These are phyloP conservation scores for Phaeolepiota aurea DNA, from an alignment of 768 basidiomycete species.

Conservation along the genomic window DNA sequence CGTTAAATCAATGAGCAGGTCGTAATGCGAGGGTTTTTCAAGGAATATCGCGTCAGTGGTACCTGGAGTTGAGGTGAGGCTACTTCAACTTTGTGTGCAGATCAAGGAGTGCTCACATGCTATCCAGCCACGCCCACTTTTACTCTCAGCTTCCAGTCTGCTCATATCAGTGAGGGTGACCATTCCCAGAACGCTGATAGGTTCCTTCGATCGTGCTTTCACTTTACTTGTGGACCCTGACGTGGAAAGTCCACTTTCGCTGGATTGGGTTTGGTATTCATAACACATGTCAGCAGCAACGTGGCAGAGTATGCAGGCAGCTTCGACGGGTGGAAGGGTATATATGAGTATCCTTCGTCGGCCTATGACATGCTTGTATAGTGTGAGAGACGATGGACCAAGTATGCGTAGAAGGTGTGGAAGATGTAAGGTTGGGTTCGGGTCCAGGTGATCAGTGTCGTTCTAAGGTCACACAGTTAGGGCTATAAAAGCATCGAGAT, in stretches of 20 bases:
- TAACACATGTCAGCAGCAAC: constrained; percentile 50
- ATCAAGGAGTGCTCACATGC: constrained; percentile 68
- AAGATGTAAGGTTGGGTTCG: constrained; percentile 60
- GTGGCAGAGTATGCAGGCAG: constrained; percentile 69
- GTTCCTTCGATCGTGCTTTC: constrained; percentile 37
- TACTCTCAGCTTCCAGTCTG: constrained; percentile 45
- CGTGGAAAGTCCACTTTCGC: constrained; percentile 4
- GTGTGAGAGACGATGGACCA: constrained; percentile 68
- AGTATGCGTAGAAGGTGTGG: constrained; percentile 70
- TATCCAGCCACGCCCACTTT: constrained; percentile 68
- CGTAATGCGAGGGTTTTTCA: constrained; percentile 73
- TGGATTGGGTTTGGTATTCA: constrained; percentile 29
- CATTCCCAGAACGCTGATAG: constrained; percentile 69
- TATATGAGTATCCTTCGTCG: constrained; percentile 73
- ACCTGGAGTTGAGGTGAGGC: constrained; percentile 22
- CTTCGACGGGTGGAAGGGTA: constrained; percentile 72
- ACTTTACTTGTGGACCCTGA: constrained; percentile 8
- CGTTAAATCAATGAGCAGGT: constrained; percentile 74
- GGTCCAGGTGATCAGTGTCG: constrained; percentile 17
- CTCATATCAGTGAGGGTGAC: constrained; percentile 71
- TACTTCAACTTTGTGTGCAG: constrained; percentile 1
- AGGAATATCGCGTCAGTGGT: constrained; percentile 82
- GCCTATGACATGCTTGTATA: constrained; percentile 74
- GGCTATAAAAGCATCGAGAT: constrained; percentile 1
- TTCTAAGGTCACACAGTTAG: constrained; percentile 10